Evolutionary conservation across 257 asterid genomes (phyloP), one percentile per base, ranked within the genome.

Genomic region (Penstemon newberryi): DNA sequence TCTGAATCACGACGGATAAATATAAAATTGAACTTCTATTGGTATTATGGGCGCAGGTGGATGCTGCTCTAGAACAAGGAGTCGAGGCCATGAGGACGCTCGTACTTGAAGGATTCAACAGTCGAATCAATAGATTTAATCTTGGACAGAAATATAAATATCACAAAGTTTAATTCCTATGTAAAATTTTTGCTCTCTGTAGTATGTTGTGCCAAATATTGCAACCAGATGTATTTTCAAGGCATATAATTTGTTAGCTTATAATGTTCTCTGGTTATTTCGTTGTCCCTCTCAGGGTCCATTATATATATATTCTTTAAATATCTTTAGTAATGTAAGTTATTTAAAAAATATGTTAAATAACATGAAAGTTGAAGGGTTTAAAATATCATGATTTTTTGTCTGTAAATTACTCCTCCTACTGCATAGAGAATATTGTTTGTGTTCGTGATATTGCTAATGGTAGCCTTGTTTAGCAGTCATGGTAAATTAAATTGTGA

Each of bases 121-220:
- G 74, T 73, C 85, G 85, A 45, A 74, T 91, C 42, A 89, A 73
- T 49, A 86, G 96, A 75, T 94, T 94, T 80, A 91, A 94, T 77
- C 89, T 94, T 54, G 96, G 96, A 4, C 97, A 94, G 87, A 94
- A 89, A 70, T 89, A 89, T 85, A 94, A 94, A 78, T 94, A 84
- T 72, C 86, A 91, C 79, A 82, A 80, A 74, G 89, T 87, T 66
- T 82, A 78, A 86, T 71, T 38, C n/a, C 39, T 8, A 46, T 57
- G 46, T 44, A 12, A 54, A 11, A 57, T 0, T 69, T 7, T 15
- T 51, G 44, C 58, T 11, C 47, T 64, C 15, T 39, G 47, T 40
- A 36, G 43, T 37, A 12, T 63, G 36, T 47, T 38, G 41, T 57
- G 40, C 63, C n/a, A 57, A 38, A 10, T 3, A 33, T 8, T 60